Conservation (phyloP, 2,329 filamentous ascomycete species). For the Tolypocladium guangdongense region DNA sequence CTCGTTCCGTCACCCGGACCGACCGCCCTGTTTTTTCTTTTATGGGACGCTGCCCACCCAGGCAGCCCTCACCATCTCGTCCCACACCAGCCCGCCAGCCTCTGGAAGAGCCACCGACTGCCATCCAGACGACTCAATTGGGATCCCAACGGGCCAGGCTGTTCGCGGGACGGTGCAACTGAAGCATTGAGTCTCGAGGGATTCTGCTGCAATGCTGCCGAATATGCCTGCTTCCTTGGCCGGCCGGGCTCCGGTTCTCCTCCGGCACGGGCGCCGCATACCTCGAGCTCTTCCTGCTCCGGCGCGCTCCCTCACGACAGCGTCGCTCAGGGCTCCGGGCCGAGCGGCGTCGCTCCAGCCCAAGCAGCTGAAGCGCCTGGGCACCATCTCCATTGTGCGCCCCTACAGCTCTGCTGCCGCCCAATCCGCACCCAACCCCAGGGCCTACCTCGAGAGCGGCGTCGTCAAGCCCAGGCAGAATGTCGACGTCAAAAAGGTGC, state of each 20-base stretch:
- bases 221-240: constrained; percentile 32
- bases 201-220: constrained; percentile 25
- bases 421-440: constrained; percentile 66
- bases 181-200: constrained; percentile 23
- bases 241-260: constrained; percentile 45
- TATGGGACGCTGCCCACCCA: constrained; percentile 3
- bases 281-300: constrained; percentile 32
- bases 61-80: constrained; percentile 5
- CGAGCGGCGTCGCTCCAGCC: constrained; percentile 19
- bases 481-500: constrained; percentile 90
- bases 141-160: constrained; percentile 18
- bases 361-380: constrained; percentile 31
- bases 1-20: constrained; percentile 3
- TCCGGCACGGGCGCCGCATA: constrained; percentile 43
- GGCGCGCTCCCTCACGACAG: constrained; percentile 32
- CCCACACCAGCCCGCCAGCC: constrained; percentile 3
- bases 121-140: constrained; percentile 15
- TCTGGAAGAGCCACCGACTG: constrained; percentile 14
- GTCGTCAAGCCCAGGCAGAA: constrained; percentile 68
- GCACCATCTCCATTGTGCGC: constrained; percentile 34
- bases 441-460: constrained; percentile 83
- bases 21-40: constrained; percentile 14
- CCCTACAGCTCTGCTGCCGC: constrained; percentile 31
- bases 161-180: constrained; percentile 23
- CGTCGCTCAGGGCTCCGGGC: constrained; percentile 19